Percentiles rank a stretch among this genome's conserved stretches.
Conservation (phyloP, 2,329 filamentous ascomycete species). For the Neopestalotiopsis sp. region DNA sequence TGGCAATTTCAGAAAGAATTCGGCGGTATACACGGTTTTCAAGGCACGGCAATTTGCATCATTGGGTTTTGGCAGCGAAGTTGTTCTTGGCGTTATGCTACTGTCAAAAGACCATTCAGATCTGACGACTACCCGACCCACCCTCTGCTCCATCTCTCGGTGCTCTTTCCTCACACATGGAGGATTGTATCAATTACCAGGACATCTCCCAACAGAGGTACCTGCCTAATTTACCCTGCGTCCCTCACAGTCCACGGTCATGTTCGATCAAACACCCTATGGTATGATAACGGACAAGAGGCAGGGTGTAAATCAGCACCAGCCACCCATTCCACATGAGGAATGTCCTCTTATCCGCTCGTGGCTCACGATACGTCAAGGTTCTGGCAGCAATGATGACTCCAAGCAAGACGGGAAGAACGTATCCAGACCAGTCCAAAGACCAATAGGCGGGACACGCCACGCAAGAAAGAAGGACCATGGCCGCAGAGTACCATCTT, state of each 20-base stretch:
- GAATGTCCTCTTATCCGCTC: not conserved
- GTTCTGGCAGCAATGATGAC: not conserved
- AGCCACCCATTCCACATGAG: slow-evolving; percentile 1
- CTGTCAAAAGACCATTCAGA: too few relatives aligned
- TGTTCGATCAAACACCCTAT: not conserved
- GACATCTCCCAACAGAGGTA: too few relatives aligned
- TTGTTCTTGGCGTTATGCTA: too few relatives aligned
- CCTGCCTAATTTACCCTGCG: not conserved
- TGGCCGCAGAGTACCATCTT: not conserved
- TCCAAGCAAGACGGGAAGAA: not conserved
- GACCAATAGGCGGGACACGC: not conserved
- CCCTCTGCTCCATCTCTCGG: too few relatives aligned
- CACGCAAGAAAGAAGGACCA: not conserved
- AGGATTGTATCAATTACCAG: too few relatives aligned
- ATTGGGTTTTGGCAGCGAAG: too few relatives aligned
- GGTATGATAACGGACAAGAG: not conserved
- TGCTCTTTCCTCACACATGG: too few relatives aligned
- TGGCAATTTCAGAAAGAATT: too few relatives aligned
- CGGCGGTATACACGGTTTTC: too few relatives aligned
- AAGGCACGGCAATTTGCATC: too few relatives aligned
- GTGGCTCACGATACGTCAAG: not conserved
- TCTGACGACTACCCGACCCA: too few relatives aligned
- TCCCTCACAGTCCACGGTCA: not conserved
- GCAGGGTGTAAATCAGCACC: not conserved
- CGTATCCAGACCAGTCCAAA: not conserved